Conservation (phyloP, 805 yeast species). For the Kazachstania bromeliacearum region DNA sequence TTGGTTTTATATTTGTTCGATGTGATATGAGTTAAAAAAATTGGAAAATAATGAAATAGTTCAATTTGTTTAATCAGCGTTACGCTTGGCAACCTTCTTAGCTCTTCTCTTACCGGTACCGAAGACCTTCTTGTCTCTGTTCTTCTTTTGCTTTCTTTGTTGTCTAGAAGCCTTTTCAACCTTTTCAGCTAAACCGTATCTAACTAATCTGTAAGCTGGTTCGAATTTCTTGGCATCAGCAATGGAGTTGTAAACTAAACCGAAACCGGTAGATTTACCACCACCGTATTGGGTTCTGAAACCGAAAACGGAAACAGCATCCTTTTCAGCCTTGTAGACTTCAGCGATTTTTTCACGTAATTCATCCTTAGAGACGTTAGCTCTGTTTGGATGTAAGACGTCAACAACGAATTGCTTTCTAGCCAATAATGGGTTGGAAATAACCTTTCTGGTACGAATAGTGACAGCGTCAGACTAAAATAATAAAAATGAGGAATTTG, state of each 20-base stretch:
- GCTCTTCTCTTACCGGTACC: slow-evolving; percentile 96
- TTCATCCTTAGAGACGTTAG: slow-evolving; percentile 98
- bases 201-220: slow-evolving; percentile 98
- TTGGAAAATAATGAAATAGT: background rate
- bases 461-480: slow-evolving; percentile 96
- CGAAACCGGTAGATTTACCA: slow-evolving; percentile 98
- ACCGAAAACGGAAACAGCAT: slow-evolving; percentile 94
- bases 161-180: slow-evolving; percentile 98
- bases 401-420: slow-evolving; percentile 99
- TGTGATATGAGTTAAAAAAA: background rate
- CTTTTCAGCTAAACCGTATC: slow-evolving; percentile 95
- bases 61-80: slow-evolving; percentile 52
- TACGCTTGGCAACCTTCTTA: slow-evolving; percentile 85
- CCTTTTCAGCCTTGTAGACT: slow-evolving; percentile 85
- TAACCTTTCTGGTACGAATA: slow-evolving; percentile 97
- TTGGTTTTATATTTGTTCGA: background rate
- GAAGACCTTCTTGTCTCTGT: slow-evolving; percentile 97
- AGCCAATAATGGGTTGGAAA: slow-evolving; percentile 97
- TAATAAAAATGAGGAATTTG: background rate
- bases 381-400: slow-evolving; percentile 98
- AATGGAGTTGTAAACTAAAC: slow-evolving; percentile 94
- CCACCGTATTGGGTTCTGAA: slow-evolving; percentile 99
- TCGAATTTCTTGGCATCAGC: slow-evolving; percentile 98
- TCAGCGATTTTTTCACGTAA: slow-evolving; percentile 89
- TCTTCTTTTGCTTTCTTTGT: slow-evolving; percentile 99